Evolutionary conservation across 2,329 filamentous ascomycete species (phyloP), one percentile per base, ranked within the genome.

Genomic region (Diaporthe helianthi): DNA sequence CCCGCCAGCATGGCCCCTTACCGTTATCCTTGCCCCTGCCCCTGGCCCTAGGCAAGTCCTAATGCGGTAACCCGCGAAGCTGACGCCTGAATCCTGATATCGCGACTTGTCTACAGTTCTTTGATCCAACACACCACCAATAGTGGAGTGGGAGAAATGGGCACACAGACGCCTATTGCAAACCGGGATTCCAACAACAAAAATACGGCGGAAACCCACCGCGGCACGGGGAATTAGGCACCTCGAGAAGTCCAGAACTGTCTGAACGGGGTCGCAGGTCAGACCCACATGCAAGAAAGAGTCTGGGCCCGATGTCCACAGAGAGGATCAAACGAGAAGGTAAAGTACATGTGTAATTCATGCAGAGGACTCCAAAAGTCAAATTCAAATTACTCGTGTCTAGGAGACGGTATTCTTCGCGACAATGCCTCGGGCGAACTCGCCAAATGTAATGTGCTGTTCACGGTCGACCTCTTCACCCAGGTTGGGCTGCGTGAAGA

Each of bases 401-500:
- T 55, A 80, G 52, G 77, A 81, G 24, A 89, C 85, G 0, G 87
- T 89, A 70, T 89, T 89, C 76, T 86, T 88, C 4, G 84, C 82
- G 46, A 89, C 86, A 63, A 89, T 84, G 0, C 86, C 86, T 65
- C 87, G 79, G 3, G 92, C 92, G 83, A 94, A 93, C 75, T 91
- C 87, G 26, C 91, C 92, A 85, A 94, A 95, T 47, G 87, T 91
- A 68, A 89, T 84, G 46, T 87, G 85, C 74, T 88, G 85, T 77
- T 87, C 83, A 69, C 88, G 85, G 76, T 95, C 92, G 17, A 95
- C 91, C 80, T 89, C 86, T 74, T 94, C 92, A 74, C 88, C 92
- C 71, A 98, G 80, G 82, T 98, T 97, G 29, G 96, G 96, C 85
- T 99, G 96, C 69, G 95, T 99, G 77, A 98, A 99, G 12, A 98